Evolutionary conservation across 2,329 filamentous ascomycete genomes (phyloP).

Genomic region (Fusarium pseudograminearum): DNA sequence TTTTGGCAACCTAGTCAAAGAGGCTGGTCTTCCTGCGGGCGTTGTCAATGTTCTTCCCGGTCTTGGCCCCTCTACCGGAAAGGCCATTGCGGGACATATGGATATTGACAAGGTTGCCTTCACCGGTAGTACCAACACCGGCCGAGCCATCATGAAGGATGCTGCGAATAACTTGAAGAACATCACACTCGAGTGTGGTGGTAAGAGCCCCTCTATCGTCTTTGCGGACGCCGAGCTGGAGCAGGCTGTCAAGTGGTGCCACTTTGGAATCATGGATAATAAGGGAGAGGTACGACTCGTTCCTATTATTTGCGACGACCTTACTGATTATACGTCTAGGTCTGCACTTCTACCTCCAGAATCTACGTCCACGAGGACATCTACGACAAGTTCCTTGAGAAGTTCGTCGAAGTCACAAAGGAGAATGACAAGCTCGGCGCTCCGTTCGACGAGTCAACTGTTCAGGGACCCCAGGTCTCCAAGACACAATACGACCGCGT

Average conservation of each 20-base stretch:
- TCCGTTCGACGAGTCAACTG: slow-evolving; percentile 70
- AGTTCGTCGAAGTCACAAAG: slow-evolving; percentile 61
- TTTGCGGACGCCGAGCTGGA: slow-evolving; percentile 71
- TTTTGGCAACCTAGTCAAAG: slow-evolving; percentile 71
- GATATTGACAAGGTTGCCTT: slow-evolving; percentile 78
- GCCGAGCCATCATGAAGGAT: slow-evolving; percentile 75
- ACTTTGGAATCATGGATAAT: slow-evolving; percentile 62
- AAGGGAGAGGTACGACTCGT: slow-evolving; percentile 62
- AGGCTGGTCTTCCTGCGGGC: slow-evolving; percentile 78
- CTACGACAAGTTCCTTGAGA: slow-evolving; percentile 69
- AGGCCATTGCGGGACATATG: slow-evolving; percentile 71
- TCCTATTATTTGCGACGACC: fast-evolving
- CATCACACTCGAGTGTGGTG: slow-evolving; percentile 69
- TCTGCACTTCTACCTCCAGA: slow-evolving; percentile 68
- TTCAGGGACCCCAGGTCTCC: slow-evolving; percentile 75
- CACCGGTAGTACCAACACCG: slow-evolving; percentile 75
- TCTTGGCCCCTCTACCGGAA: slow-evolving; percentile 71
- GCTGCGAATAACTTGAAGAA: slow-evolving; percentile 70
- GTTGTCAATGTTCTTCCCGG: slow-evolving; percentile 80
- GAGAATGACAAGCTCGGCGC: slow-evolving; percentile 70
- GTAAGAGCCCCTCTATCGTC: slow-evolving; percentile 68
- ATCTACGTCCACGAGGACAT: slow-evolving; percentile 69
- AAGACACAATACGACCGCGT: slow-evolving; percentile 73
- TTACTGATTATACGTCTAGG: slow-evolving; percentile 51
- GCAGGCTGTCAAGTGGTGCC: slow-evolving; percentile 67